Base-by-base conservation (phyloP, 2,329 filamentous ascomycete genomes). In the Penicillium sp. region DNA sequence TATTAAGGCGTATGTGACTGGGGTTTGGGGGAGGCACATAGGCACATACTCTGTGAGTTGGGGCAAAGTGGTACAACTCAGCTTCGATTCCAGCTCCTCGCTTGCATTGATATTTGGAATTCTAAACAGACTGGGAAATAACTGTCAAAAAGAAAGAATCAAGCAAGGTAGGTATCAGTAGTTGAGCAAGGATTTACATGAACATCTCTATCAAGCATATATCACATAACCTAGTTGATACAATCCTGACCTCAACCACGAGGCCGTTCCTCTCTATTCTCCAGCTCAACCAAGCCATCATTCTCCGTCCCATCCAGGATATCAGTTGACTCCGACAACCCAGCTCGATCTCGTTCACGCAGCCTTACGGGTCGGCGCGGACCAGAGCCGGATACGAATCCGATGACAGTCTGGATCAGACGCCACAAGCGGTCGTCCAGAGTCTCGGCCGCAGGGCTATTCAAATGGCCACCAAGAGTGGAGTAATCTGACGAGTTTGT, bases 241-340 rank as follows among this genome's bases (percentile, higher is more conserved):
- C 50, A 60, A 18, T 43, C 26, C 49, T 52, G 56, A 46, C 41
- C 23, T 22, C 14, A 26, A 40, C 7, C 23, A 14, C 29, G 20
- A 31, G 46, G 51, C 15, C 59, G 59, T 23, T 59, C 59, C 26
- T 67, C 65, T 59, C 70, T 65, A n/a, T 75, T 71, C 53, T 78
- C 75, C 55, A 81, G 65, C 55, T 80, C 77, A 35, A 79, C 71
- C 53, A 58, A 77, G 57, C 72, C 77, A 61, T 80, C 83, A 6
- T 75, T 63, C 42, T 81, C 79, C 62, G 81, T 77, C 11, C 81
- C 75, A 55, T 84, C 81, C 69, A 82, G 68, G 47, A 83, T 82
- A 48, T 71, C 69, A 6, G 56, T 53, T 14, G 62, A 49, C n/a
- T 60, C 62, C 9, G 49, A 23, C 20, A 45, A 27, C 58, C 68